Base-by-base conservation (phyloP, 148 eudicot species). In the Nyssa sinensis region DNA sequence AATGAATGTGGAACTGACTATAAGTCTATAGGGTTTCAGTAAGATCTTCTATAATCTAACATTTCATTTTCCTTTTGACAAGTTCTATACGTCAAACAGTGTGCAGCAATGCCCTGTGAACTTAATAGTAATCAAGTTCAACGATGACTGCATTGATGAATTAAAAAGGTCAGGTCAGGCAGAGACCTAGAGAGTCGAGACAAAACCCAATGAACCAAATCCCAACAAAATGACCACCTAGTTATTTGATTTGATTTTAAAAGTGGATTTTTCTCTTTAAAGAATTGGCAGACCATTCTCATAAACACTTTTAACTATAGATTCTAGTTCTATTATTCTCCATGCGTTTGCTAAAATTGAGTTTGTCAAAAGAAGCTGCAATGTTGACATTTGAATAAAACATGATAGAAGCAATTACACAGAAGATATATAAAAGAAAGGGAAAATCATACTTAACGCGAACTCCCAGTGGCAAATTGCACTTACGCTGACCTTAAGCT, bases 81-180 rank as follows among this genome's bases (percentile, higher is more conserved):
- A 37, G 4, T 9, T 3, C 44, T 4, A 3, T 4, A 19, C 32
- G 30, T 9, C 29, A 3, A 30, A 19, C 17, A 31, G 8, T 30
- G 29, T 12, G 3, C 21, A 55, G 21, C 41, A 53, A n/a, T 31
- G 73, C 30, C 60, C 23, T 55, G 19, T 10, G 30, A 19, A 51
- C 0, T 14, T 23, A 21, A 8, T 17, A 57, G n/a, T 55, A 32
- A 57, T 14, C 62, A 4, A 32, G 73, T 11, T 30, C 61, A 51
- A 27, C 3, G 9, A 11, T 70, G 62, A 3, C 33, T 31, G 29
- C 23, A 69, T 53, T 55, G 8, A 69, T n/a, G 30, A 32, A 34
- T 34, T n/a, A n/a, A n/a, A n/a, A n/a, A n/a, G 34, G 74, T 31
- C 12, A 70, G 44, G 47, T 70, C 32, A 47, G 29, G 25, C 41